Conservation (phyloP, 805 yeast species). For the Clavispora phyllophila region DNA sequence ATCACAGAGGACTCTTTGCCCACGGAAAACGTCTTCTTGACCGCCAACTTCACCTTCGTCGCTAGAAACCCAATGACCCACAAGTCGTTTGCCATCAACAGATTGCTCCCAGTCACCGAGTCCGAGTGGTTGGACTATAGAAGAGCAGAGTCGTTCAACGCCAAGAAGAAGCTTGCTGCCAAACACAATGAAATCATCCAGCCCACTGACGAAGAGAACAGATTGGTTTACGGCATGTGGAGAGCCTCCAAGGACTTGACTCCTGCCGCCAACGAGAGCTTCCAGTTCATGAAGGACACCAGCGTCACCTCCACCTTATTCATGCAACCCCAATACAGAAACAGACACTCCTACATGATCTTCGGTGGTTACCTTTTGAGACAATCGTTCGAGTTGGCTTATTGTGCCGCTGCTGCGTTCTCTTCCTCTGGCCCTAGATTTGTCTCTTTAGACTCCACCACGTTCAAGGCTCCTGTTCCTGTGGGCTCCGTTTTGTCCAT, state of each 20-base stretch:
- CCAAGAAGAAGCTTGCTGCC: conserved; percentile 77
- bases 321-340: conserved; percentile 96
- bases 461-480: conserved; percentile 92
- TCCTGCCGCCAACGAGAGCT: conserved; percentile 23
- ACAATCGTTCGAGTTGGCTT: conserved; percentile 90
- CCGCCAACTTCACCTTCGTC: conserved; percentile 92
- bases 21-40: conserved; percentile 66
- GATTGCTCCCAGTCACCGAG: conserved; percentile 68
- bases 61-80: conserved; percentile 94
- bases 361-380: conserved; percentile 93
- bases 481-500: conserved; percentile 86
- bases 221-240: conserved; percentile 76
- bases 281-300: conserved; percentile 69
- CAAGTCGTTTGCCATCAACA: conserved; percentile 80
- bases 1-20: conserved; percentile 55
- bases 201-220: conserved; percentile 66
- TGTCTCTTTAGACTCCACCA: conserved; percentile 83
- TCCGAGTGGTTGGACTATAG: conserved; percentile 78
- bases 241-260: conserved; percentile 24
- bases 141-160: conserved; percentile 85
- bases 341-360: conserved; percentile 89
- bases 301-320: conserved; percentile 68
- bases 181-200: conserved; percentile 55
- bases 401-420: conserved; percentile 87
- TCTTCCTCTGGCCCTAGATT: conserved; percentile 83